These are phyloP conservation scores for Chaetothyriales sp. DNA, from an alignment of 2,329 filamentous ascomycete genomes.

Conservation along the genomic window DNA sequence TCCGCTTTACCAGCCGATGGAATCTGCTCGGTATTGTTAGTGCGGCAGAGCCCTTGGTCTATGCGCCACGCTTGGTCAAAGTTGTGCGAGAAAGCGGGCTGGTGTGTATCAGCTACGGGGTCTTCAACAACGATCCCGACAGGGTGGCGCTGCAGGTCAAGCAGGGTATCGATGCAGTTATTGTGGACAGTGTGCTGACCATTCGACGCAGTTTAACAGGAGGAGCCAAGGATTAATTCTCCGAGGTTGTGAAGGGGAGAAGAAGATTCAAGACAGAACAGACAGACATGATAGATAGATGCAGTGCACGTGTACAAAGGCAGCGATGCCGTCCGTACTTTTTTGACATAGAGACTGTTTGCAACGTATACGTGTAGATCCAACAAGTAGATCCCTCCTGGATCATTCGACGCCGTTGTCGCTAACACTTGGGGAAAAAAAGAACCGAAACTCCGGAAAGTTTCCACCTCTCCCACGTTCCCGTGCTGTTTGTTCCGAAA, in stretches of 20 bases:
- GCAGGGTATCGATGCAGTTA: slow-evolving; percentile 93
- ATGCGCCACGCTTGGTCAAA: slow-evolving; percentile 72
- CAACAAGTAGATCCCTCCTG: too few species aligned
- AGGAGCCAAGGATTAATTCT: slow-evolving; percentile 2
- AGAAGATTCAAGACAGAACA: too few species aligned
- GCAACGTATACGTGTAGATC: too few species aligned
- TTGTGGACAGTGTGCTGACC: slow-evolving; percentile 85
- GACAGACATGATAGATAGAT: too few species aligned
- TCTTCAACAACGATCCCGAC: slow-evolving; percentile 69
- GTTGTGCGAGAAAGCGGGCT: slow-evolving; percentile 90
- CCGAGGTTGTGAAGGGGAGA: background rate
- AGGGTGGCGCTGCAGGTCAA: slow-evolving; percentile 85
- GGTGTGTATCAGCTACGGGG: slow-evolving; percentile 91
- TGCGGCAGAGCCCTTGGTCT: slow-evolving; percentile 73
- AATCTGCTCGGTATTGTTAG: slow-evolving; percentile 84
- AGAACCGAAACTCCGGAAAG: background rate
- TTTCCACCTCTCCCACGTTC: background rate
- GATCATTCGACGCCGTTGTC: background rate
- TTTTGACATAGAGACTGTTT: too few species aligned
- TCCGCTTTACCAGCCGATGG: slow-evolving; percentile 89
- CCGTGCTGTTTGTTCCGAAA: background rate
- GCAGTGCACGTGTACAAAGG: too few species aligned
- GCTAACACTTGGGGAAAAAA: background rate
- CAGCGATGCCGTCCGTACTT: too few species aligned
- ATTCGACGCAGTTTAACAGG: slow-evolving; percentile 77